Evolutionary conservation across 2,329 filamentous ascomycete species (phyloP).

Genomic region (Septoria linicola): DNA sequence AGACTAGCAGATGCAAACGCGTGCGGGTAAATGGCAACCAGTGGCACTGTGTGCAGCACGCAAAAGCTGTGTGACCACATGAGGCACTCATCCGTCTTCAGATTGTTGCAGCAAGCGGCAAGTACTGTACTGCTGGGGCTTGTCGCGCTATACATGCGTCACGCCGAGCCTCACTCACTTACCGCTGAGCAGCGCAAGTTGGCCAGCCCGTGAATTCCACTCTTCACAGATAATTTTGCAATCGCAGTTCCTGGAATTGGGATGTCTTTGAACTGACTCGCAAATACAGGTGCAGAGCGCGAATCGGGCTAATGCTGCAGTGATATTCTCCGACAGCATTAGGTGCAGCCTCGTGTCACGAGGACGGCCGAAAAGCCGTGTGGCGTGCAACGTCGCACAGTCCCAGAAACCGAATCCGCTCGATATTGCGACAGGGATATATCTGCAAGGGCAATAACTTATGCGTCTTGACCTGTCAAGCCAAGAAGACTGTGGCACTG

Average conservation of each 20-base stretch:
- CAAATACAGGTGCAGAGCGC: no score
- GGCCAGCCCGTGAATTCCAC: no score
- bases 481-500: conserved; percentile 6
- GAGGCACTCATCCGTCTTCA: neutral
- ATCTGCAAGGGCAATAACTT: conserved; percentile 10
- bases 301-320: neutral
- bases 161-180: no score
- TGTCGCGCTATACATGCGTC: neutral
- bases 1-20: neutral
- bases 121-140: neutral
- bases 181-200: no score
- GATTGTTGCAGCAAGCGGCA: neutral
- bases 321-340: conserved; percentile 2
- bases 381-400: conserved; percentile 7
- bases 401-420: conserved; percentile 1
- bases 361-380: neutral
- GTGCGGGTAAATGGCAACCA: neutral
- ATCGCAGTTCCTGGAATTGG: no score
- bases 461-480: conserved; percentile 18
- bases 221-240: no score
- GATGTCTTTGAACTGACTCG: no score
- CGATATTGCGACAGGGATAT: neutral
- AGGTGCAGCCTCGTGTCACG: conserved; percentile 9
- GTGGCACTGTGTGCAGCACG: neutral
- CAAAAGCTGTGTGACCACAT: conserved; percentile 1